Conservation (phyloP, 257 asterid species). For the Scutellaria barbata region DNA sequence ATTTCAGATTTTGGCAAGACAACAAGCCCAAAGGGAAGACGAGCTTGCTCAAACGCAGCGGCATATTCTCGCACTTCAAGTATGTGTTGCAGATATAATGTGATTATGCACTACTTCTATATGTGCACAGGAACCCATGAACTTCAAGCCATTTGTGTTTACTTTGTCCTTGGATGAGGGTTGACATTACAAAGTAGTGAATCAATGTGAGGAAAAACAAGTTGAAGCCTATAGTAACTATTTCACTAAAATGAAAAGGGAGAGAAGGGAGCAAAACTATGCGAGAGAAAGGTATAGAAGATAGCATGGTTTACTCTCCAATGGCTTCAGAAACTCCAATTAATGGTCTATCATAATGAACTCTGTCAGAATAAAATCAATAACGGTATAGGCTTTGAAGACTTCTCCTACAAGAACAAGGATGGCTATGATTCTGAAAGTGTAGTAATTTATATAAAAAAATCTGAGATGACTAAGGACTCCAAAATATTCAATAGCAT, state of each 20-base stretch:
- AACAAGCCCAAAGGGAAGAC: conserved; percentile 99
- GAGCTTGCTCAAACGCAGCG: conserved; percentile 98
- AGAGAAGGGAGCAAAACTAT: not conserved
- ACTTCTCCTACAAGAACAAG: not conserved
- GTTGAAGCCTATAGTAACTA: not conserved
- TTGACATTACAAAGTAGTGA: conserved; percentile 22
- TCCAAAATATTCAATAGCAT: conserved; percentile 3
- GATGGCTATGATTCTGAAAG: not conserved
- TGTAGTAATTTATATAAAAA: not conserved
- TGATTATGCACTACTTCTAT: conserved; percentile 29
- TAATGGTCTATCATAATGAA: not conserved
- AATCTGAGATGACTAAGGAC: conserved; percentile 6
- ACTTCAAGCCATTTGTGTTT: not conserved
- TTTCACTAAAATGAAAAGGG: not conserved
- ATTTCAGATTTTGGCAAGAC: conserved; percentile 94
- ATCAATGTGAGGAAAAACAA: conserved; percentile 2
- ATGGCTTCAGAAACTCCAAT: not conserved
- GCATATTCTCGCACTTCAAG: conserved; percentile 97
- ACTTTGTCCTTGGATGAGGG: conserved; percentile 24
- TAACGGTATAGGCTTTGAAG: not conserved
- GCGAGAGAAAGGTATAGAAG: conserved; percentile 1
- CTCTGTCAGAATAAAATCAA: not conserved
- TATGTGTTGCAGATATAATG: conserved; percentile 42
- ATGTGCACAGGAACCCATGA: conserved; percentile 17
- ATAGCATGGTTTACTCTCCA: not conserved